Base-by-base conservation (phyloP, 441 rosid genomes). In the Syzygium syzygioides region DNA sequence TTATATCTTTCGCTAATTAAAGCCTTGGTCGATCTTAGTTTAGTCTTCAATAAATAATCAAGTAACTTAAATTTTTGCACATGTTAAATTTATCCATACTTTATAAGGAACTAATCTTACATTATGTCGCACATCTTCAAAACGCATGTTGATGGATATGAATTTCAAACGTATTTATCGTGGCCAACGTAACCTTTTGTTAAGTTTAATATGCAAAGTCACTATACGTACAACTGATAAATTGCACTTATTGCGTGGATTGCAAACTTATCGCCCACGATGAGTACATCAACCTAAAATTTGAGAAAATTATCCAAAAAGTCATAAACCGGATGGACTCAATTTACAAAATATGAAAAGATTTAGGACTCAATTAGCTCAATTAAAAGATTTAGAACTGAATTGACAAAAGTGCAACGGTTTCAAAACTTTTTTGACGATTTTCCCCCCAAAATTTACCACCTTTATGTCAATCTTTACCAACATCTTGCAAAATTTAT, bases 381-480 rank as follows among this genome's bases (percentile, higher is more conserved):
- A 37, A 37, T 37, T 37, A 37, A 37, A 37, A 37, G 41, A 37
- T 37, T 37, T 37, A 37, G 4, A 4, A 37, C 4, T 37, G 4
- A 37, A 37, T 37, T 37, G 41, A 4, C 41, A 37, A 37, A 37
- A 37, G 41, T 37, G 41, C 41, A 37, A 37, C 41, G 4, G 41
- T 37, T 37, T 37, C 41, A 37, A 4, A 37, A 37, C 41, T 37
- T 37, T 37, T 37, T 37, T 3, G 41, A 37, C 4, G 4, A 37
- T 37, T 37, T 37, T 4, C 41, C 41, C 41, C 41, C 41, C 4
- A 37, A 37, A 13, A 60, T 60, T 60, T 28, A 3, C 66, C 28
- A 0, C 17, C 4, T 11, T 13, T 3, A 60, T 60, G 9, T 60
- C 32, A 0, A 28, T 28, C 30, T 0, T 60, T 60, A 1, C 9